Base-by-base conservation (phyloP, 441 rosid species). In the Aquilaria agallochum region DNA sequence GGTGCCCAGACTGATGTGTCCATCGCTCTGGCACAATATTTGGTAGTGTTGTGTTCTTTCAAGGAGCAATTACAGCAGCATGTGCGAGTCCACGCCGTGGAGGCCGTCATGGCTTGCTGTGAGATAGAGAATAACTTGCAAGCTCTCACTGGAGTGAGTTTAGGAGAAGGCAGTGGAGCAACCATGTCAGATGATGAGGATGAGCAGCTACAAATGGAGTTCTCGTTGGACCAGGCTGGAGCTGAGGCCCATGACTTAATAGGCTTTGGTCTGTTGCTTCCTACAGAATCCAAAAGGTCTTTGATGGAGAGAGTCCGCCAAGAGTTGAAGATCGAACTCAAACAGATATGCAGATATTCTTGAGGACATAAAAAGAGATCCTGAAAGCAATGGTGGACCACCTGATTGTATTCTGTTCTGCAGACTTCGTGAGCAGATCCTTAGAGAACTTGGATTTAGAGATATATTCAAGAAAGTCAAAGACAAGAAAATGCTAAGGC, bases 101-200 rank as follows among this genome's bases (percentile, higher is more conserved):
- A 93, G 76, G 98, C 98, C 50, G 96, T 90, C 71, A 90, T 88
- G 97, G 93, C 90, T 70, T 90, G 98, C 84, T 95, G 98, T 66
- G 97, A 90, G 65, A 88, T 94, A 62, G 97, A 90, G 69, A 88
- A 77, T 76, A 78, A 83, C 71, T 83, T 94, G 56, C 98, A 87
- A 62, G 86, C 98, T 73, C 87, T 94, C 55, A 90, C 98, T 58
- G 98, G 98, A 72, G 82, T 74, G 20, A 78, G 76, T 40, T 71
- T 83, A 59, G 89, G 95, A 7, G 99, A 94, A 78, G 96, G 99
- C 15, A 77, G 86, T 0, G 96, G 95, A 10, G 94, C 97, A 14
- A 89, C 94, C 1, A 94, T 94, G 99, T 90, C 99, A 2, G 99
- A 94, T 48, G 99, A 94, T 56, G 99, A 93, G 61, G 97, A 90